Percentiles rank a stretch among this genome's conserved stretches.
phyloP scores from a whole-genome alignment of 192 early-diverging fungal species.

The Rhizophagus clarus region DNA sequence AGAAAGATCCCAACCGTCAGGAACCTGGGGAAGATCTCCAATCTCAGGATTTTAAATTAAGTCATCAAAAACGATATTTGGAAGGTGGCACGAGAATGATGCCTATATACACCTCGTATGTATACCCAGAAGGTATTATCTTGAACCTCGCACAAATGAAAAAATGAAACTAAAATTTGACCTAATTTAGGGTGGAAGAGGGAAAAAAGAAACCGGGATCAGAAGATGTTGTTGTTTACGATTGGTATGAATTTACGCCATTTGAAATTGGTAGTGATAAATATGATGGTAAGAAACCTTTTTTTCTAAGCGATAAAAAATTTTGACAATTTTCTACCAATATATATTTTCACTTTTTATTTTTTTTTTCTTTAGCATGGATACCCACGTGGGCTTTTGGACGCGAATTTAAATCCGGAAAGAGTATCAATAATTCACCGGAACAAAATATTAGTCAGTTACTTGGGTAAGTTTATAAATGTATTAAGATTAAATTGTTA shows the following conservation, averaged over 20 bases:
- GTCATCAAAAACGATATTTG: slow-evolving; percentile 51
- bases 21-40: too few species aligned
- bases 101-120: slow-evolving; percentile 72
- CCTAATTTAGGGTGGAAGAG: slow-evolving; percentile 29
- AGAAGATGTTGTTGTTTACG: slow-evolving; percentile 53
- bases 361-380: slow-evolving; percentile 52
- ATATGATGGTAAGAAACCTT: slow-evolving; percentile 47
- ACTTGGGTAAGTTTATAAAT: slow-evolving; percentile 51
- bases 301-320: too few species aligned
- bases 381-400: slow-evolving; percentile 81
- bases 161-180: slow-evolving; percentile 10
- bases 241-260: slow-evolving; percentile 86
- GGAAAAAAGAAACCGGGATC: slow-evolving; percentile 40
- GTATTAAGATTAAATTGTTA: neutral
- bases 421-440: slow-evolving; percentile 58
- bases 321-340: too few species aligned
- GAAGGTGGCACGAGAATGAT: slow-evolving; percentile 65
- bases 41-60: slow-evolving; percentile 58
- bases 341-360: neutral
- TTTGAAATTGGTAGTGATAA: slow-evolving; percentile 82
- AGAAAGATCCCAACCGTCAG: too few species aligned
- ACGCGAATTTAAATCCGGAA: slow-evolving; percentile 65
- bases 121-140: too few species aligned
- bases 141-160: too few species aligned
- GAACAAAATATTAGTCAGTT: slow-evolving; percentile 72